Conservation (phyloP, 495 filamentous ascomycete genomes). For the Penicilliopsis zonata region DNA sequence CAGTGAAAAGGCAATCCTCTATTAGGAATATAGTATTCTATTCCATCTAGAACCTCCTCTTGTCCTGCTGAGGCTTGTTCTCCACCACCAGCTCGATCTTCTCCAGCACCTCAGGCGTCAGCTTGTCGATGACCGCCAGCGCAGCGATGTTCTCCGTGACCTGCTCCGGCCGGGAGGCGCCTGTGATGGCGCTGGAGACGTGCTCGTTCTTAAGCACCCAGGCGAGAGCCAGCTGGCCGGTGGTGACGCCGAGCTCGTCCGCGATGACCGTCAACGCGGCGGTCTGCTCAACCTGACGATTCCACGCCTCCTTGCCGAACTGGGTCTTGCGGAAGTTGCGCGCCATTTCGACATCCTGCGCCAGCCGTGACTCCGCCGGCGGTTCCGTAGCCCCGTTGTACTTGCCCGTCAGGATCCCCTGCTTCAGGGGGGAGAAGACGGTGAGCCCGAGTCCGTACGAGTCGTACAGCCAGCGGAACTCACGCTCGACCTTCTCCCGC, state of each 20-base stretch:
- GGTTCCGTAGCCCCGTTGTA: conserved; percentile 42
- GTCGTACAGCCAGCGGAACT: conserved; percentile 45
- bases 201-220: conserved; percentile 58
- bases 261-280: conserved; percentile 28
- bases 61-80: not conserved
- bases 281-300: conserved; percentile 8
- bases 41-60: not conserved
- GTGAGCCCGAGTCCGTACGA: conserved; percentile 49
- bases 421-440: conserved; percentile 48
- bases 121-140: conserved; percentile 7
- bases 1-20: too few relatives aligned
- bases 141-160: conserved; percentile 8
- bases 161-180: conserved; percentile 5
- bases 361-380: conserved; percentile 1
- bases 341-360: conserved; percentile 4
- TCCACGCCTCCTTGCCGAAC: conserved; percentile 7
- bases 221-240: conserved; percentile 48
- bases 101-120: conserved; percentile 11
- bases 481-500: conserved; percentile 52
- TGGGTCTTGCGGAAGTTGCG: conserved; percentile 7
- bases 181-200: conserved; percentile 36
- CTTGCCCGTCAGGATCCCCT: conserved; percentile 58
- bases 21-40: too few relatives aligned
- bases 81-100: conserved; percentile 5
- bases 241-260: conserved; percentile 42